A percentile compares a stretch with the other conserved stretches of the same genome.
These are phyloP conservation scores for Lotmaria passim DNA, from an alignment of 208 protist species.

Conservation along the genomic window DNA sequence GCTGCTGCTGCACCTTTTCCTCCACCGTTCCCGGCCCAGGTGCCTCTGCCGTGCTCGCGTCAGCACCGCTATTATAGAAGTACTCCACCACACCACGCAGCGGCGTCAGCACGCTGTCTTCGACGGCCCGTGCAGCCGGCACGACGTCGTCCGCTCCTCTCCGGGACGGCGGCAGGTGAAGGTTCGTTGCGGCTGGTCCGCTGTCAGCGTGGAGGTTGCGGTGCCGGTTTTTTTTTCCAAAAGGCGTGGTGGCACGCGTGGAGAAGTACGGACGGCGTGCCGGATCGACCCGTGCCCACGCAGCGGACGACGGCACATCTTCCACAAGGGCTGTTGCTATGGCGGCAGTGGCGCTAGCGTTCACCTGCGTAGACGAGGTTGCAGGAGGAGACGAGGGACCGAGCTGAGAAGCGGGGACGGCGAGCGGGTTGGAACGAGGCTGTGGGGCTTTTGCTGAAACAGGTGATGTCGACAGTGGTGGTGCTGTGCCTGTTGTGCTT, in stretches of 20 bases:
- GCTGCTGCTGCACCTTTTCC: constrained; percentile 20
- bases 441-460: background rate
- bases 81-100: constrained; percentile 57
- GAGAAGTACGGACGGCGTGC: constrained; percentile 37
- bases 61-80: constrained; percentile 32
- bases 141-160: background rate
- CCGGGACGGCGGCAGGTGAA: background rate
- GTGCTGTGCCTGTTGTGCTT: background rate
- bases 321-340: background rate
- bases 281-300: constrained; percentile 33
- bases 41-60: background rate
- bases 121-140: constrained; percentile 8
- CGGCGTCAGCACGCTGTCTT: constrained; percentile 43
- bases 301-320: constrained; percentile 19
- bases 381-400: constrained; percentile 8
- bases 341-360: background rate
- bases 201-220: constrained; percentile 18
- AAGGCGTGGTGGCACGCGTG: background rate
- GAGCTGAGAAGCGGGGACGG: constrained; percentile 38
- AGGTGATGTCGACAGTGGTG: background rate
- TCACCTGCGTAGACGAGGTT: background rate
- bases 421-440: constrained; percentile 31
- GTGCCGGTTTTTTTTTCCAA: background rate
- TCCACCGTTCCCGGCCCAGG: background rate
- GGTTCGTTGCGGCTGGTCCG: constrained; percentile 10